Percentiles rank a stretch among this genome's conserved stretches.
Evolutionary conservation across 225 moss, liverwort and hornwort species (phyloP).

Genomic region (Pseudoscleropodium purum): DNA sequence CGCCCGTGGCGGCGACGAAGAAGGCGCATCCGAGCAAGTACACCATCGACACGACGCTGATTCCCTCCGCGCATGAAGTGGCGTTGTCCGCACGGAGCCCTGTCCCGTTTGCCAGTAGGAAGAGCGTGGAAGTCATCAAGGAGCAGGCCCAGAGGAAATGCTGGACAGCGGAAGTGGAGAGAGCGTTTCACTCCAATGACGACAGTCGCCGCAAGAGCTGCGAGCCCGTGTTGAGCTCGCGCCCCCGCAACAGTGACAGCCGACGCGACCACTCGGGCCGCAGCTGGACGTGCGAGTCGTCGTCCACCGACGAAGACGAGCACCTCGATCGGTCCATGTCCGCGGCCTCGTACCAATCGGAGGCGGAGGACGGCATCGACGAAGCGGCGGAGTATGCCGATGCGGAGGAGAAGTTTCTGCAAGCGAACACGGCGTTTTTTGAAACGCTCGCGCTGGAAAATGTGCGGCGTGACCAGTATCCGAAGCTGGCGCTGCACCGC

Average conservation of each 20-base stretch:
- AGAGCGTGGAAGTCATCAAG: conserved; percentile 14
- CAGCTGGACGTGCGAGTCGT: conserved; percentile 18
- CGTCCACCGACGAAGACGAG: conserved; percentile 24
- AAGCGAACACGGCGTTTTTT: conserved; percentile 57
- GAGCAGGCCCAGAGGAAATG: conserved; percentile 4
- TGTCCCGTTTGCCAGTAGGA: background rate
- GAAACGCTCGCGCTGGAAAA: conserved; percentile 60
- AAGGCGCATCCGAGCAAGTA: conserved; percentile 21
- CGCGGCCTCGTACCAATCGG: conserved; percentile 4
- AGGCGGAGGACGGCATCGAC: background rate
- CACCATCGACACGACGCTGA: conserved; percentile 13
- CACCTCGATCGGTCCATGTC: conserved; percentile 16
- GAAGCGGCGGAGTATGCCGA: conserved; percentile 46
- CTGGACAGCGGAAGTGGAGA: conserved; percentile 32
- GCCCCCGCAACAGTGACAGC: background rate
- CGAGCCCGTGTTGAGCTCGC: conserved; percentile 12
- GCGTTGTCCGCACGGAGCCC: background rate
- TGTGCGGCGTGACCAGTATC: conserved; percentile 71
- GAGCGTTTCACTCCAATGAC: conserved; percentile 4
- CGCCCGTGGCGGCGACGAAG: conserved; percentile 3
- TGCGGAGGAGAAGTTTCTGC: conserved; percentile 70
- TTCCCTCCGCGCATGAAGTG: background rate
- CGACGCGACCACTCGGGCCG: conserved; percentile 9
- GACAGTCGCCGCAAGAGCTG: conserved; percentile 37
- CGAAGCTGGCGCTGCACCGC: conserved; percentile 66